Evolutionary conservation across 331 rosid genomes (phyloP), one percentile per base, ranked within the genome.

Genomic region (Ulmus americana): DNA sequence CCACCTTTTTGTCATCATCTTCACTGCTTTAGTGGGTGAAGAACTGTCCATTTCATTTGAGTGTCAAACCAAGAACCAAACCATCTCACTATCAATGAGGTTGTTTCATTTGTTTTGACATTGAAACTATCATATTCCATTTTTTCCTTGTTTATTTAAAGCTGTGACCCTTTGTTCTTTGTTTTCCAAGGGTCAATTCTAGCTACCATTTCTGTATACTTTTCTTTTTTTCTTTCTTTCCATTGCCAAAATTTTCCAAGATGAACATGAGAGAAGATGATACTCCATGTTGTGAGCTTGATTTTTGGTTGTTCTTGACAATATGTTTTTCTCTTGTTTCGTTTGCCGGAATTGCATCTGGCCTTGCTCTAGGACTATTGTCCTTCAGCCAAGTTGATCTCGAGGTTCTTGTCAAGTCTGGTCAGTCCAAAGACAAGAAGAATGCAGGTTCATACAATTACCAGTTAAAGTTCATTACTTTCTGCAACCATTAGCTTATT

Each of bases 311-410:
- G 67, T 77, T 76, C 16, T 40, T 80, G 45, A 0, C 55, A 20
- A 56, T 76, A 40, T 64, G 78, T 68, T 72, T 72, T 45, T 79
- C 43, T 55, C 77, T 76, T 74, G 74, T 84, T 69, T 44, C 65
- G 38, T 84, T 83, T 82, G 82, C 86, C 69, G 83, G 90, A 8
- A 65, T 71, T 40, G 78, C 85, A 55, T 83, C 88, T 0, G 85
- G 86, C 53, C 88, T 83, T 76, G 84, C 96, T 51, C 59, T 88
- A 28, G 90, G 94, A 51, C 87, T 88, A 54, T 59, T 80, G 80
- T 88, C 90, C 61, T 87, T 81, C 55, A 82, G 85, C 79, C 76
- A 81, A 65, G 81, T 85, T 71, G 90, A 88, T 74, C 90, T 88
- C 1, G 86, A 88, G 79, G 90, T 88, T 53, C 81, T 88, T 73